Percentiles rank a stretch among this genome's conserved stretches.
These are phyloP conservation scores for Ascochyta fabae DNA, from an alignment of 2,329 filamentous ascomycete genomes.

Conservation along the genomic window DNA sequence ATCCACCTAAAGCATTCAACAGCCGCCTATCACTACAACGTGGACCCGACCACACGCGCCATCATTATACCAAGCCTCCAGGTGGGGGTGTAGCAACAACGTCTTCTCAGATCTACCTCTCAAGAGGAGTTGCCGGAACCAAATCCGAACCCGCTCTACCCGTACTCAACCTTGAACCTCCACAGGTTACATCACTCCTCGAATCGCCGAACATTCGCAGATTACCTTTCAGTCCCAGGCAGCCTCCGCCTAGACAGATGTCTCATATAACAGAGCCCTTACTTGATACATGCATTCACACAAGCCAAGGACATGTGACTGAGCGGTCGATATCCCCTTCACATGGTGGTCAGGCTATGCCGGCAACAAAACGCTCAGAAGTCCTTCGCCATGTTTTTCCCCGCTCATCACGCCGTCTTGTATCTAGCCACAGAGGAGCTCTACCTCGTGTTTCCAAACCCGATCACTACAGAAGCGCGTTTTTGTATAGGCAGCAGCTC, in stretches of 20 bases:
- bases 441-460: constrained; percentile 20
- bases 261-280: constrained; percentile 10
- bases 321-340: not conserved
- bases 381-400: constrained; percentile 35
- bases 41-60: not conserved
- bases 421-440: constrained; percentile 4
- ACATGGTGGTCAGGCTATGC: not conserved
- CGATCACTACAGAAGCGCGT: constrained; percentile 16
- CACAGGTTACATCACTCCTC: constrained; percentile 23
- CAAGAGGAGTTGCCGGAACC: constrained; percentile 52
- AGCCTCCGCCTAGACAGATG: constrained; percentile 12
- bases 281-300: not conserved
- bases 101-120: constrained; percentile 58
- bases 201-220: constrained; percentile 24
- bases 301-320: not conserved
- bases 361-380: constrained; percentile 27
- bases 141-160: constrained; percentile 38
- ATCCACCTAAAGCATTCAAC: not conserved
- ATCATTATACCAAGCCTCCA: constrained; percentile 18
- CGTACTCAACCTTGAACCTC: constrained; percentile 18
- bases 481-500: constrained; percentile 20
- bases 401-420: constrained; percentile 18
- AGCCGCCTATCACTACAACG: not conserved
- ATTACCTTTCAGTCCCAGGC: constrained; percentile 20
- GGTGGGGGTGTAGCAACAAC: constrained; percentile 44